These are phyloP conservation scores for Leptosphaerulina australis DNA, from an alignment of 2,329 filamentous ascomycete species.

Conservation along the genomic window DNA sequence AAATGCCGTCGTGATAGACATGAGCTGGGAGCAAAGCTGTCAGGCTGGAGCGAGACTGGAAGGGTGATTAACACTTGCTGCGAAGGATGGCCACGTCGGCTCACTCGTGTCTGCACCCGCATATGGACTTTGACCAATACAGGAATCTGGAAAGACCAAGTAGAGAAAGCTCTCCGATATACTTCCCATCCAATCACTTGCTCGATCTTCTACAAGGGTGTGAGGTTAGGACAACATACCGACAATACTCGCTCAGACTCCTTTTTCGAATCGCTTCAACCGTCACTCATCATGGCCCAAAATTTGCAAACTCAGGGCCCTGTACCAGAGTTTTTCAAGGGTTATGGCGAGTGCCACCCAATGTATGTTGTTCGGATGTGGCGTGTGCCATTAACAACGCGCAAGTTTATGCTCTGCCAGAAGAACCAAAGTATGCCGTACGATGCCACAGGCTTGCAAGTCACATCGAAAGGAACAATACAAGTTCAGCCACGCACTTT, in stretches of 20 bases:
- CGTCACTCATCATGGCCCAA: neutral
- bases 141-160: constrained; percentile 1
- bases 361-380: constrained; percentile 3
- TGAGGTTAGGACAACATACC: constrained; percentile 1
- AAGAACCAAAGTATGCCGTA: neutral
- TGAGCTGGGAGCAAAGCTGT: constrained; percentile 15
- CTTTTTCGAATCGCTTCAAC: neutral
- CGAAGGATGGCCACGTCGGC: constrained; percentile 1
- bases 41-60: neutral
- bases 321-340: neutral
- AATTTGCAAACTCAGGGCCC: neutral
- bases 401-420: neutral
- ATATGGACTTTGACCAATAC: neutral
- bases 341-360: neutral
- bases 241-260: neutral
- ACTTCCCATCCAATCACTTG: neutral
- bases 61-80: constrained; percentile 7
- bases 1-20: neutral
- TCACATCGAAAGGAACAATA: neutral
- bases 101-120: neutral
- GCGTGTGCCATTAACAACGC: constrained; percentile 3
- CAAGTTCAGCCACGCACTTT: constrained; percentile 5
- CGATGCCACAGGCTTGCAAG: constrained; percentile 3
- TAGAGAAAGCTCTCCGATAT: neutral
- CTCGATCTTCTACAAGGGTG: constrained; percentile 6